phyloP scores from a whole-genome alignment of 129 eudicot genomes.

The Kitagawia praeruptora region DNA sequence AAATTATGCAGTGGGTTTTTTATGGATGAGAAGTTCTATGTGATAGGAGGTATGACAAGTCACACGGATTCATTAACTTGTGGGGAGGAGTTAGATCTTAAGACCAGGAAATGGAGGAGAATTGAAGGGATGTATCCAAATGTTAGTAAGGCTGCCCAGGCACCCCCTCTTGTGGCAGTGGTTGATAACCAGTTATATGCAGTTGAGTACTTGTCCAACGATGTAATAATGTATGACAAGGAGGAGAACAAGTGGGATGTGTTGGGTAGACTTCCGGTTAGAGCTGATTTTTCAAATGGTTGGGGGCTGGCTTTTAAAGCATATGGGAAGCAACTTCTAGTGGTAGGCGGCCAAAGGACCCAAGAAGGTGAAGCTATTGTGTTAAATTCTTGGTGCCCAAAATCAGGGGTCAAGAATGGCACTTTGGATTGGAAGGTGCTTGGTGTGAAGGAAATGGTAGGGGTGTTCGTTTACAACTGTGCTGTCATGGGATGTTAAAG shows the following conservation, averaged over 20 bases:
- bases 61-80: constrained; percentile 51
- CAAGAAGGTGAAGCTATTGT: constrained; percentile 66
- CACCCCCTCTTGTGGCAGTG: constrained; percentile 80
- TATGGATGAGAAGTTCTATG: constrained; percentile 67
- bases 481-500: constrained; percentile 75
- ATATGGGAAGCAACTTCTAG: constrained; percentile 46
- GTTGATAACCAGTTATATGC: constrained; percentile 57
- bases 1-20: constrained; percentile 58
- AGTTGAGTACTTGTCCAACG: constrained; percentile 41
- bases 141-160: constrained; percentile 55
- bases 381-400: constrained; percentile 57
- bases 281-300: constrained; percentile 60
- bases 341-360: constrained; percentile 71
- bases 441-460: constrained; percentile 61
- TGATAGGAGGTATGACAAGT: constrained; percentile 60
- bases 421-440: constrained; percentile 65
- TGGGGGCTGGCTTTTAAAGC: constrained; percentile 77
- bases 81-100: constrained; percentile 52
- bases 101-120: constrained; percentile 45
- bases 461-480: constrained; percentile 74
- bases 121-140: constrained; percentile 57
- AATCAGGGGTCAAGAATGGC: constrained; percentile 39
- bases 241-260: constrained; percentile 49
- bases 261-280: constrained; percentile 55
- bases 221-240: constrained; percentile 54